Evolutionary conservation across 148 eudicot genomes (phyloP).

Genomic region (Vaccinium macrocarpon): DNA sequence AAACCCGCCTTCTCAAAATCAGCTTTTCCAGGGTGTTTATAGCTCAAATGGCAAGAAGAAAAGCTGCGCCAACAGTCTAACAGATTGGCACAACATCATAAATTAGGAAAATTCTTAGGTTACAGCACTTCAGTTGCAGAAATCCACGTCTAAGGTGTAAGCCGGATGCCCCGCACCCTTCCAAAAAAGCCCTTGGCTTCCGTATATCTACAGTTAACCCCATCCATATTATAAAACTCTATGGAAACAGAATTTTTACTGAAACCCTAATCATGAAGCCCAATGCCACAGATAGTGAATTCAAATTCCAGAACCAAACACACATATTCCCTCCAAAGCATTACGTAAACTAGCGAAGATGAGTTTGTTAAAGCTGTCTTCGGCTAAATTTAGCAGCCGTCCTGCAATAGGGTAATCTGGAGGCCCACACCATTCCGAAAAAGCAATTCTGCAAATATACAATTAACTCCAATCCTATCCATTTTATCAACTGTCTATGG

Average conservation of each 20-base stretch:
- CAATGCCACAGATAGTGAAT: neutral
- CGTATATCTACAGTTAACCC: neutral
- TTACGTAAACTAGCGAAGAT: no score
- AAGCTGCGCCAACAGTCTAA: neutral
- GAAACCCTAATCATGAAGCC: neutral
- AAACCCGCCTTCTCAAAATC: neutral
- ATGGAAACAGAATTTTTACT: neutral
- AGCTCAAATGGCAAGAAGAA: neutral
- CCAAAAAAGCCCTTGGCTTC: neutral
- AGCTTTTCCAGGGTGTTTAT: neutral
- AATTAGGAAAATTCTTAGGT: neutral
- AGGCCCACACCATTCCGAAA: no score
- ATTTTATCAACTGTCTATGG: no score
- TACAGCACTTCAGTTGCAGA: neutral
- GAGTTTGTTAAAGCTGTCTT: no score
- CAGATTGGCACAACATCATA: neutral
- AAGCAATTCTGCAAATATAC: no score
- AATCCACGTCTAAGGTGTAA: neutral
- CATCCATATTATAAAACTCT: neutral
- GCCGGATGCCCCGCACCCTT: neutral
- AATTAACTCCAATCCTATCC: no score
- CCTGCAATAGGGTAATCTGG: no score
- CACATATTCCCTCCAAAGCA: no score
- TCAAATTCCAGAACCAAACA: neutral
- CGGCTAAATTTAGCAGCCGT: no score